These are phyloP conservation scores for Leishmania amazonensis DNA, from an alignment of 208 protist species.

Conservation along the genomic window DNA sequence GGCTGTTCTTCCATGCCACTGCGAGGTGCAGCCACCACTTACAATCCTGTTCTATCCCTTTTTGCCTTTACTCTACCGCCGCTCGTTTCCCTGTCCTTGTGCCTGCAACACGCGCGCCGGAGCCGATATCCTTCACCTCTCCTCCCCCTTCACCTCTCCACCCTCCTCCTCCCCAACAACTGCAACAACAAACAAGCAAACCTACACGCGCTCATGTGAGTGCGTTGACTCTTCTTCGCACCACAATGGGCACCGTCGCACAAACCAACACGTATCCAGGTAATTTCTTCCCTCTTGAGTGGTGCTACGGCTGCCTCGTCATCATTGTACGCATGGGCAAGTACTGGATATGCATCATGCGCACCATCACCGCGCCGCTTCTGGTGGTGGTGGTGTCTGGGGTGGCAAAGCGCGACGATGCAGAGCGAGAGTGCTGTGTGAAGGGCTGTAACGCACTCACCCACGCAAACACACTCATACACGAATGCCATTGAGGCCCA, in stretches of 20 bases:
- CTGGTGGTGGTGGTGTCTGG: constrained; percentile 27
- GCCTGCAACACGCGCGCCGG: neutral
- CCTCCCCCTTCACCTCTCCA: neutral
- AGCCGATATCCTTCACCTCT: neutral
- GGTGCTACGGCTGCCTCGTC: neutral
- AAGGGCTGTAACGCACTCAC: neutral
- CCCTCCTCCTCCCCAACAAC: neutral
- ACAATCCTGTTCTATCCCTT: too few species aligned
- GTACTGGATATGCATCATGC: constrained; percentile 34
- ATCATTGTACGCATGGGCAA: neutral
- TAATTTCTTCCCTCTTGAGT: neutral
- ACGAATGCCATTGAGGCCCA: neutral
- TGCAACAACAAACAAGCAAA: neutral
- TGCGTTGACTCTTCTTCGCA: neutral
- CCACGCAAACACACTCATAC: neutral
- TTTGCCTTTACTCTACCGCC: too few species aligned
- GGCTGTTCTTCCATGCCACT: neutral
- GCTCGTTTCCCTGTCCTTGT: neutral
- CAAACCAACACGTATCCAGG: neutral
- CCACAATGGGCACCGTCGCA: neutral
- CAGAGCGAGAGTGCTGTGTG: neutral
- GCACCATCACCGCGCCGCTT: constrained; percentile 27
- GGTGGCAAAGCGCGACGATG: constrained; percentile 25
- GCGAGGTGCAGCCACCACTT: neutral
- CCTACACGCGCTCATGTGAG: neutral